Base-by-base conservation (phyloP, 495 filamentous ascomycete genomes). In the Aspergillus egyptiacus region DNA sequence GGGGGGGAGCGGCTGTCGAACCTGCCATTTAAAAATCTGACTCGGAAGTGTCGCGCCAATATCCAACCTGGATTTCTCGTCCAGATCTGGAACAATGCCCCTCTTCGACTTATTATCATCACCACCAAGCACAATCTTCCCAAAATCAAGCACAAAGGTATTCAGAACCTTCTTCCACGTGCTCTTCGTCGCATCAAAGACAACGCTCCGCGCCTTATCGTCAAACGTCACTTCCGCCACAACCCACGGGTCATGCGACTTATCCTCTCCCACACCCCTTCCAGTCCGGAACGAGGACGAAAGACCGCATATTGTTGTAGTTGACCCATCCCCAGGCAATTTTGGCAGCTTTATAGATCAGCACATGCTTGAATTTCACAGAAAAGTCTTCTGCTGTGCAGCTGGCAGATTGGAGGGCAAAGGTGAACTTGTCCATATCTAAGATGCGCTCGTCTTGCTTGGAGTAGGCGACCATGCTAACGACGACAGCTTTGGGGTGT, bases 131-230 rank as follows among this genome's bases (percentile, higher is more conserved):
- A 40, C 35, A 10, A 40, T 35, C 35, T 48, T 35, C 5, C 46
- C 46, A 31, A 48, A 48, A 35, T 48, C 46, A 2, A 48, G 25
- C 2, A 31, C 24, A 22, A 48, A 36, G 13, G 46, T 48, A 35
- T 48, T 48, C 46, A 48, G 39, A 4, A 48, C 46, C 10, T 48
- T 30, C 24, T 48, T 48, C 46, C 46, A 48, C 14, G 41, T 32
- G 27, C 41, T 44, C 27, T n/a, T 5, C 7, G 41, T 32, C 2
- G 41, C 41, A 20, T 28, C 46, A 13, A 39, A 27, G 17, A 39
- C 27, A 7, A 36, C 35, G 34, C 32, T 48, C 5, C 24, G 31
- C 1, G 46, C 23, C 24, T 49, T 40, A 27, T 50, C 36, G 27
- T 50, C 27, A 17, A 50, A 50, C 1, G 17, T 18, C 2, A 38